Evolutionary conservation across 2,329 filamentous ascomycete genomes (phyloP), one percentile per base, ranked within the genome.

Genomic region (Fusarium sterilihyphosum): DNA sequence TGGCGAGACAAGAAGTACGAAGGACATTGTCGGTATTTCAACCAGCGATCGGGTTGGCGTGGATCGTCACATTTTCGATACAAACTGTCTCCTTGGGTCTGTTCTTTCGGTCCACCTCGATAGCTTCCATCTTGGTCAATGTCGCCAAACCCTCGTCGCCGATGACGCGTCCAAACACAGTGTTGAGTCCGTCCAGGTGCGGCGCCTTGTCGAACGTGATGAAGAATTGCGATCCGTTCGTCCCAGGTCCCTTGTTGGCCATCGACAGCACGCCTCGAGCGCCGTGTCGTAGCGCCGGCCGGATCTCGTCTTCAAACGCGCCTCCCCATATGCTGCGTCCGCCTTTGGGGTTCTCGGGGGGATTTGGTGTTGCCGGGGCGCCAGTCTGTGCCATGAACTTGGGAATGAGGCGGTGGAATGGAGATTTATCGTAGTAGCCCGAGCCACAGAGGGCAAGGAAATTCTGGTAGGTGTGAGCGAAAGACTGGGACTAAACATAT

Each of bases 361-460:
- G 86, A 2, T 86, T 85, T 16, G 81, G 88, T 38, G 85, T 81
- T 29, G 88, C 88, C 4, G 91, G 91, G 3, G 86, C 92, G 76
- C 94, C 94, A 24, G 92, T 91, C 83, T 96, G 94, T 29, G 91
- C 86, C 89, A 97, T 96, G 87, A 97, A 97, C 71, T 86, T 86
- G 16, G 93, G 92, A 67, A 96, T 95, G 72, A 94, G 86, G 60
- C 94, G 92, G 86, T 96, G 94, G 83, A 96, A 93, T 71, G 92
- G 92, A 31, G 92, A 94, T 78, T 84, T 83, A 80, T 93, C 86
- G 85, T 95, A 96, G 86, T 93, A 94, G 79, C 87, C 87, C 16
- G 93, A 94, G 57, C 93, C 94, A 86, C 93, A 95, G 73, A 96
- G 91, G 61, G 94, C 94, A 76, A 97, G 91, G 84, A 97, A 97